These are phyloP conservation scores for Aurantiochytrium sp. DNA, from an alignment of 108 stramenopile genomes.

Conservation along the genomic window DNA sequence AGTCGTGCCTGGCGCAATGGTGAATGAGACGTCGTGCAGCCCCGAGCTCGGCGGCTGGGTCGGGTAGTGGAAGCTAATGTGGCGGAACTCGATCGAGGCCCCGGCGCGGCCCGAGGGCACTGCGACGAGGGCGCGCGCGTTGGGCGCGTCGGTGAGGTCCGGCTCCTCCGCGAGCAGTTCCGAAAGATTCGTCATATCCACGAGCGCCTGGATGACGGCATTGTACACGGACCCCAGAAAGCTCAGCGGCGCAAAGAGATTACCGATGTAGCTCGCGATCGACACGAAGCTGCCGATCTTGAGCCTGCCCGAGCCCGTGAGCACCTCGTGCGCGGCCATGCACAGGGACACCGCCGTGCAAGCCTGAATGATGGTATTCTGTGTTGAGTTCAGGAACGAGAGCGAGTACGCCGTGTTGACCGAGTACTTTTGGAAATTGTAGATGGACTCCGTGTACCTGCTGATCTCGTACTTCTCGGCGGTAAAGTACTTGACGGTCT, in stretches of 20 bases:
- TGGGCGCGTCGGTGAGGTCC: constrained; percentile 75
- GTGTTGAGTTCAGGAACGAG: constrained; percentile 78
- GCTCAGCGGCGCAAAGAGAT: constrained; percentile 87
- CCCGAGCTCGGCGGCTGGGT: constrained; percentile 51
- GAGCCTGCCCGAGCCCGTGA: not conserved
- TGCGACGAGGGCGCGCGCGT: constrained; percentile 48
- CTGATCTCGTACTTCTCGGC: constrained; percentile 79
- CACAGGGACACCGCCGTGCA: constrained; percentile 71
- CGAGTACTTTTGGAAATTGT: constrained; percentile 68
- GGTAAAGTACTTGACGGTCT: constrained; percentile 95
- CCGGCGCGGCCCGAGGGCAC: constrained; percentile 46
- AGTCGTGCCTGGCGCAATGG: constrained; percentile 73
- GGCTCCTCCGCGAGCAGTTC: constrained; percentile 83
- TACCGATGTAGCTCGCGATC: constrained; percentile 73
- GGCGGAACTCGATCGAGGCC: constrained; percentile 80
- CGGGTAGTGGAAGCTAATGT: constrained; percentile 88
- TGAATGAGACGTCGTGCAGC: constrained; percentile 65
- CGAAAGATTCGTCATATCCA: constrained; percentile 82
- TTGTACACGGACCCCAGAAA: constrained; percentile 86
- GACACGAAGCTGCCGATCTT: constrained; percentile 84
- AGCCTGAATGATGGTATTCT: constrained; percentile 74
- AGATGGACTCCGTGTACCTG: constrained; percentile 67
- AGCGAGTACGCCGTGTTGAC: constrained; percentile 78
- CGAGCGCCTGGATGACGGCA: constrained; percentile 77
- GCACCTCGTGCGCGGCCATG: constrained; percentile 62